A percentile compares a stretch with the other conserved stretches of the same genome.
phyloP scores from a whole-genome alignment of 202 grass and related monocot species.

The Carex arenaria region DNA sequence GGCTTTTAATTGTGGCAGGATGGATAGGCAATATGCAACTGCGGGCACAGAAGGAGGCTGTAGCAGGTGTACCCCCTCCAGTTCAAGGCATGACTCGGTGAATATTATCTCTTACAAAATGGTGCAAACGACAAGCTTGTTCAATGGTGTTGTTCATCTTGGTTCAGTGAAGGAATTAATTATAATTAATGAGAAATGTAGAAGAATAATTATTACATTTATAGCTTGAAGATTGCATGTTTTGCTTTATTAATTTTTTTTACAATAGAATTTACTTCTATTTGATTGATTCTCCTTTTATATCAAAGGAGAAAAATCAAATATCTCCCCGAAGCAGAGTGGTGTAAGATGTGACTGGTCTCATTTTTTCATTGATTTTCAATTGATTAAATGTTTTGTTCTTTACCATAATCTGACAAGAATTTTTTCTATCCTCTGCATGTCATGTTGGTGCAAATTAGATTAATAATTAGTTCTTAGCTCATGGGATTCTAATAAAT shows the following conservation, averaged over 20 bases:
- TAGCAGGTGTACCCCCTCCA: not conserved
- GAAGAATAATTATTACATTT: not conserved
- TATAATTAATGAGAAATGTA: not conserved
- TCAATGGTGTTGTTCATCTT: not conserved
- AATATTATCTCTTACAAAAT: not conserved
- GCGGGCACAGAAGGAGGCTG: not conserved
- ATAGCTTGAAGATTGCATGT: not conserved
- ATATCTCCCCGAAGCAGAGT: not conserved
- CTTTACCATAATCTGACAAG: not conserved
- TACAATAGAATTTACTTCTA: not conserved
- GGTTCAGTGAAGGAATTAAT: not conserved
- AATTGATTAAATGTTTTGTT: not conserved
- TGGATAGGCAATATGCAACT: conserved; percentile 19
- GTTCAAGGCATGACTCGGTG: conserved; percentile 13
- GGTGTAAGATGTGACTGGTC: not conserved
- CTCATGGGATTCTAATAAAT: too few relatives aligned
- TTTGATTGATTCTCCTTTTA: not conserved
- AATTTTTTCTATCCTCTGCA: not conserved
- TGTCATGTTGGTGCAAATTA: not conserved
- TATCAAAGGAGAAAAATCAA: not conserved
- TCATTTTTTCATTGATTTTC: not conserved
- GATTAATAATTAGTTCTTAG: too few relatives aligned
- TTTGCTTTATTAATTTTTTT: conserved; percentile 1
- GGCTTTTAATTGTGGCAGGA: not conserved
- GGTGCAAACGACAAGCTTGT: not conserved